Conservation (phyloP, 2,329 filamentous ascomycete species). For the Penicillium sp. region DNA sequence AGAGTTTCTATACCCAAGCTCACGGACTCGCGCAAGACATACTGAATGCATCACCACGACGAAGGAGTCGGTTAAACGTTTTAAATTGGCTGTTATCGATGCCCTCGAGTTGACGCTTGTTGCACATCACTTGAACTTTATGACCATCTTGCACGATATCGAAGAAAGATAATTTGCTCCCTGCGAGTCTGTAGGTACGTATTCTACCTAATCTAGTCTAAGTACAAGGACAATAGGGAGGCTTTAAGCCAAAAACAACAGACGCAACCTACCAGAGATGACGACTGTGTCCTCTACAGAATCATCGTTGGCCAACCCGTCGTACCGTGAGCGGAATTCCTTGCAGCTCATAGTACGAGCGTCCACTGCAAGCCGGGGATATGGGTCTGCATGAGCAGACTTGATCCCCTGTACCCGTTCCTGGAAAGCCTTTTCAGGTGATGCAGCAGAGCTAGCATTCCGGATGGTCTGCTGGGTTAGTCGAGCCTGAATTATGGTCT, state of each 20-base stretch:
- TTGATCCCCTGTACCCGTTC: constrained; percentile 40
- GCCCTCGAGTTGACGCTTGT: constrained; percentile 52
- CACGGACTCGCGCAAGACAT: constrained; percentile 42
- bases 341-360: constrained; percentile 32
- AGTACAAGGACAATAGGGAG: constrained; percentile 30
- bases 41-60: constrained; percentile 83
- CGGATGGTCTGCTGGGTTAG: constrained; percentile 22
- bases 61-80: constrained; percentile 63
- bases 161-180: constrained; percentile 80
- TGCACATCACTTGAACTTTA: constrained; percentile 74
- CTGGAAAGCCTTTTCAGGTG: constrained; percentile 35
- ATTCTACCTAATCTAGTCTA: constrained; percentile 66
- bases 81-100: constrained; percentile 52
- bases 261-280: constrained; percentile 43
- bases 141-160: constrained; percentile 73
- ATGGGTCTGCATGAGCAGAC: constrained; percentile 36
- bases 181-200: constrained; percentile 66
- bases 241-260: constrained; percentile 24
- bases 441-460: constrained; percentile 29
- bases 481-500: constrained; percentile 8
- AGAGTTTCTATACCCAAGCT: background rate
- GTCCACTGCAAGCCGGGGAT: constrained; percentile 38
- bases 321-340: constrained; percentile 41
- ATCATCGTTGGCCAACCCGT: constrained; percentile 38
- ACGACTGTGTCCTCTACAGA: constrained; percentile 42